These are phyloP conservation scores for Candida nitratophila DNA, from an alignment of 805 yeast genomes.

Conservation along the genomic window DNA sequence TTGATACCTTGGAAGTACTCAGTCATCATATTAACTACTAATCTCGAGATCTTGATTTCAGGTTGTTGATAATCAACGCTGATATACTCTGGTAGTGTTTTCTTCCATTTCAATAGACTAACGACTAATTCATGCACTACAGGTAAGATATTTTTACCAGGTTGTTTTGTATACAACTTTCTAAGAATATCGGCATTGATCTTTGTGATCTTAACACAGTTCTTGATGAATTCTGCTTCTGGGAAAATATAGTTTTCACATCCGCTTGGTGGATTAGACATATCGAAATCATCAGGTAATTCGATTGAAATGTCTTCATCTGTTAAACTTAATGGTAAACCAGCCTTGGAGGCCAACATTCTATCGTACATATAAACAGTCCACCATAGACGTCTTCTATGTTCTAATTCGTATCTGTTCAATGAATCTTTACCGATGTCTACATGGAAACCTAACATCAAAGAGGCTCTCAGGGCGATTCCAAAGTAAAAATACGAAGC, in stretches of 20 bases:
- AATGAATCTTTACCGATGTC: slow-evolving; percentile 64
- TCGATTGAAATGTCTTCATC: slow-evolving; percentile 78
- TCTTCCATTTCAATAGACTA: slow-evolving; percentile 61
- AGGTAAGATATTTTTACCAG: slow-evolving; percentile 68
- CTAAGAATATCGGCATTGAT: slow-evolving; percentile 69
- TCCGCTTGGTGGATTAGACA: slow-evolving; percentile 53
- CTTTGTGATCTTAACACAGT: slow-evolving; percentile 72
- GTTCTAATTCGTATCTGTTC: slow-evolving; percentile 48
- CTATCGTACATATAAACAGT: slow-evolving; percentile 41
- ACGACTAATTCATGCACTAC: slow-evolving; percentile 65
- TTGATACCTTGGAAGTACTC: slow-evolving; percentile 81
- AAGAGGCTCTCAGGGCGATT: slow-evolving; percentile 62
- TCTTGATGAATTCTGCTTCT: slow-evolving; percentile 67
- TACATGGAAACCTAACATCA: slow-evolving; percentile 74
- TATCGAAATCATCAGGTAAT: slow-evolving; percentile 65
- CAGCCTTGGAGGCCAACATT: slow-evolving; percentile 78
- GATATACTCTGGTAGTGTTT: slow-evolving; percentile 54
- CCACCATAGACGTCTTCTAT: slow-evolving; percentile 34
- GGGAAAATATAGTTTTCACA: slow-evolving; percentile 67
- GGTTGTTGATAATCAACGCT: slow-evolving; percentile 54
- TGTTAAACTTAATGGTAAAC: slow-evolving; percentile 69
- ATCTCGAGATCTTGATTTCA: slow-evolving; percentile 51
- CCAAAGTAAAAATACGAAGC: slow-evolving; percentile 80
- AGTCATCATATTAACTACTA: slow-evolving; percentile 69
- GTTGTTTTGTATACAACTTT: slow-evolving; percentile 66